These are phyloP conservation scores for Aspergillus bridgeri DNA, from an alignment of 495 filamentous ascomycete genomes.

Conservation along the genomic window DNA sequence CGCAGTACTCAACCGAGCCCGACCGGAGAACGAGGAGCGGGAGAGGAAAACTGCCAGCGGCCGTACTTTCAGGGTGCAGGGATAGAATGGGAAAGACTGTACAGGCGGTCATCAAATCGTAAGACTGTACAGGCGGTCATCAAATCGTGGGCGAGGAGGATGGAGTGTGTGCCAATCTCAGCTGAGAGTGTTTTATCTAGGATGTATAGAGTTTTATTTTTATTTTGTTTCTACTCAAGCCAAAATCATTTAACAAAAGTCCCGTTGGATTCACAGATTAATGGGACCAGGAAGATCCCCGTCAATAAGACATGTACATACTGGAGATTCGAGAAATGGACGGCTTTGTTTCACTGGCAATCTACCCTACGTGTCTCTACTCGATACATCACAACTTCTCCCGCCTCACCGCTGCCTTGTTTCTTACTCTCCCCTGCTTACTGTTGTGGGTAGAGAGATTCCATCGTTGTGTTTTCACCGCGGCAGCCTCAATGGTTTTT, in stretches of 20 bases:
- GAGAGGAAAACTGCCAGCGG: conserved; percentile 98
- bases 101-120: conserved; percentile 14
- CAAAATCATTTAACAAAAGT: no score
- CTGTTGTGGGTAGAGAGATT: not conserved
- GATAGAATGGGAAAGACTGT: conserved; percentile 26
- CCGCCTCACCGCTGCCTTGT: not conserved
- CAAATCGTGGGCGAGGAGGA: conserved; percentile 8
- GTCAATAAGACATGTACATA: no score
- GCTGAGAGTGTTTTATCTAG: conserved; percentile 1
- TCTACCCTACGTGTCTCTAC: not conserved
- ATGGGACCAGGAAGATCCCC: no score
- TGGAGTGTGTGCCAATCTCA: not conserved
- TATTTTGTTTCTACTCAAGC: not conserved
- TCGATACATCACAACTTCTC: not conserved
- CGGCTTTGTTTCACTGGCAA: no score
- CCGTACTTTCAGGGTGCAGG: conserved; percentile 81
- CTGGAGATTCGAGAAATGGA: not conserved
- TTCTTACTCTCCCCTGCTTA: not conserved
- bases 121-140: conserved; percentile 14
- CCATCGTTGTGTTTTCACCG: not conserved
- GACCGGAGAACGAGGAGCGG: conserved; percentile 94
- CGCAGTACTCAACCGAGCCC: conserved; percentile 80
- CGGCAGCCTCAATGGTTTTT: no score
- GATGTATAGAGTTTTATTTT: conserved; percentile 8
- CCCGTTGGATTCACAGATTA: not conserved